Evolutionary conservation across 2,329 filamentous ascomycete species (phyloP), one percentile per base, ranked within the genome.

Genomic region (Madurella fahalii): DNA sequence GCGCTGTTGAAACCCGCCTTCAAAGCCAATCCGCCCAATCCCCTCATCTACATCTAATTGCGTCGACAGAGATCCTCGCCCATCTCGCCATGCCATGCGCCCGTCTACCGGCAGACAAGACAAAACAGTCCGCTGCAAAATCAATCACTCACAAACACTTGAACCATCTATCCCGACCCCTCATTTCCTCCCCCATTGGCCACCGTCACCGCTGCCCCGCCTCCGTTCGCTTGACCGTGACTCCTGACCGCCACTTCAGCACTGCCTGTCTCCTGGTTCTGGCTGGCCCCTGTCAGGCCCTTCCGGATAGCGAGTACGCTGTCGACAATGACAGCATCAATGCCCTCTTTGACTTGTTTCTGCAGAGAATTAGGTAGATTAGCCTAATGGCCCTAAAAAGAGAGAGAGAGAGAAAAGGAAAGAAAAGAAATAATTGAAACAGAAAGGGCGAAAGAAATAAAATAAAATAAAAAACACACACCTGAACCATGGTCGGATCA

Each of bases 261-360:
- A 53, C 53, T 13, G 48, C 43, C 42, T 50, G 25, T 55, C 58
- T 50, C 50, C 55, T 48, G 50, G 18, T 30, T 11, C 54, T 65
- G 61, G 16, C 61, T 50, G 41, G 63, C 63, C 50, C 68, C 73
- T 1, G 89, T 94, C 58, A 99, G 79, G 1, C 90, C 93, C 71
- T 96, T 91, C 45, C 93, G 85, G 63, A 99, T 96, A 40, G 90
- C 90, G 31, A 97, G 81, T 2, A 99, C 93, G 58, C 84, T 94
- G 69, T 99, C 94, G 13, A 97, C 94, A 67, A 99, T 99, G 51
- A 99, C 93, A 1, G 94, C 94, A 68, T 99, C 94, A 58, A 99
- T 96, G 46, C 94, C 93, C 72, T 96, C 90, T 52, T 90, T 89
- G 9, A 95, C 90, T 85, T 99, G 94, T 59, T 87, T 76, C 85